Evolutionary conservation across 2,329 filamentous ascomycete species (phyloP), one percentile per base, ranked within the genome.

Genomic region (Cyphellophora europaea): DNA sequence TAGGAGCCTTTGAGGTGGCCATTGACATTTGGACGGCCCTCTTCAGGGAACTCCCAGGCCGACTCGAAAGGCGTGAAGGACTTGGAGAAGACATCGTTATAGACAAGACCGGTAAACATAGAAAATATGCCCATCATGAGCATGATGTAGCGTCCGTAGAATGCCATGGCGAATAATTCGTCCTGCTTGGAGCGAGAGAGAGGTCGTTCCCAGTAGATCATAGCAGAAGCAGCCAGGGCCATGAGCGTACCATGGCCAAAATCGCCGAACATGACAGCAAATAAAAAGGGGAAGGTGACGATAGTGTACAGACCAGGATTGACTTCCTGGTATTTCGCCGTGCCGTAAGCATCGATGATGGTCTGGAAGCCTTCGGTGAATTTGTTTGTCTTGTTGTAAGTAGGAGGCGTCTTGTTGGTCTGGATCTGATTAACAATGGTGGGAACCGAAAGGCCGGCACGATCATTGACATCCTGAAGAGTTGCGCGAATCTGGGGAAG

Each of bases 191-290:
- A 87, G 41, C 74, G 71, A 30, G 61, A 57, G 21, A 98, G 69
- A 40, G 82, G 79, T 65, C 85, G 88, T 63, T 98, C 91, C 72
- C 80, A 96, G 65, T 94, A 85, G 50, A 98, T 96, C 87, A 98
- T 94, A 38, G 87, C 85, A 37, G 78, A 54, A 11, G 91, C 84
- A 38, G 86, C 83, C 37, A 76, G 57, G 28, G 89, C 71, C 82
- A 98, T 93, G 58, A 98, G 82, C 47, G 80, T 61, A 47, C 89
- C 91, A 55, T 98, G 91, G 33, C 91, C 93, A 40, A 94, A 80
- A 62, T 98, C 91, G 69, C 91, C 93, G 56, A 98, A 98, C 91
- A 98, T 98, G 74, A 98, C 91, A 32, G 91, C 91, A 57, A 98
- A 98, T 43, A 98, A 71, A 70, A 98, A 98, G n/a, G 93, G 91